Base-by-base conservation (phyloP, 2,329 filamentous ascomycete genomes). In the Calonectria naviculata region DNA sequence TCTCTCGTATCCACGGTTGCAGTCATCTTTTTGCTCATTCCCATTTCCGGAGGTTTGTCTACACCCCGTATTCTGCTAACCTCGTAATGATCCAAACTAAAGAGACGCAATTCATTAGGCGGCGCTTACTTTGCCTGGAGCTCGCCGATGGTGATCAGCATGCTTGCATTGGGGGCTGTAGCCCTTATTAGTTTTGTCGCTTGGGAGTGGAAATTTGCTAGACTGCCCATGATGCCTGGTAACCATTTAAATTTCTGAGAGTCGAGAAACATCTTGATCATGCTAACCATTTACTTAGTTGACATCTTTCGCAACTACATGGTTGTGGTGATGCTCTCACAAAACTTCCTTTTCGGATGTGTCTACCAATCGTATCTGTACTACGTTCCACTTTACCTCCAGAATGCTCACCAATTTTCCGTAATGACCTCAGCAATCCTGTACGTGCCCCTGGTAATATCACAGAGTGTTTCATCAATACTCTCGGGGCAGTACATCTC, bases 151-250 rank as follows among this genome's bases (percentile, higher is more conserved):
- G 91, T 95, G 10, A 87, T 95, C 74, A 94, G 92, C 78, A 86
- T 96, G 31, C 87, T 95, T 73, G 84, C 94, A 47, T 93, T 95
- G 73, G 93, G 93, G 19, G 79, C 88, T 10, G 71, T 93, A 19
- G 86, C 87, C 3, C 86, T 92, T 65, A 85, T 76, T 12, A 72
- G 93, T 26, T 96, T 96, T 81, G 84, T 92, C 72, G 63, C 94
- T 15, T 89, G 92, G 76, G 94, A 97, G 83, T 91, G 89, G 85
- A 91, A 91, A 74, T 77, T 93, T 41, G 93, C 94, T 47, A 89
- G 87, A 58, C 94, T 93, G 73, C 94, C 94, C 0, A 87, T 97
- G 71, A 94, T 97, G 83, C 94, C 94, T 13, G 47, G 75, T 76
- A 52, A 68, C 65, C 67, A 36, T 21, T 13, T 4, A 21, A 56